Percentiles rank a stretch among this genome's conserved stretches.
Conservation (phyloP, 352 stramenopile species). For the Globisporangium viniferum region DNA sequence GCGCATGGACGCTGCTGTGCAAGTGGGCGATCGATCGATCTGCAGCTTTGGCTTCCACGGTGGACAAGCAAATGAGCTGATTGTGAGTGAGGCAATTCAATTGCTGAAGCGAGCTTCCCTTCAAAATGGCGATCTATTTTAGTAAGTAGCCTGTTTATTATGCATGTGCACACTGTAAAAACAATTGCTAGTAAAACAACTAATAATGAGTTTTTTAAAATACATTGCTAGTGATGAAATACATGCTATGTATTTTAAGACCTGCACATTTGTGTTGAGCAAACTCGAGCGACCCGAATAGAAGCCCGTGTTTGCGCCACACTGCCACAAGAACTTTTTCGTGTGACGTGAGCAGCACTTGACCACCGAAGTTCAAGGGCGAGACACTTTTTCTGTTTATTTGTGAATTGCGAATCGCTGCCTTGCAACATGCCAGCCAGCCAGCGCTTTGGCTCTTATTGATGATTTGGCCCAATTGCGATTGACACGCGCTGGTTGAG, state of each 20-base stretch:
- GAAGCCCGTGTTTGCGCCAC: slow-evolving; percentile 9
- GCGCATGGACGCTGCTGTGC: slow-evolving; percentile 5
- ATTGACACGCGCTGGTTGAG: neutral
- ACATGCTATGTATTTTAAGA: neutral
- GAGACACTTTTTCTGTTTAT: neutral
- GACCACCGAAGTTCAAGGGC: slow-evolving; percentile 3
- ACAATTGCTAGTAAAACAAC: neutral
- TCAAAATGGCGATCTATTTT: slow-evolving; percentile 7
- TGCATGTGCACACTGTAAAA: neutral
- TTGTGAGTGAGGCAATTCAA: neutral
- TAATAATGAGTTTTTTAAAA: neutral
- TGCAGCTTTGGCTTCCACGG: neutral
- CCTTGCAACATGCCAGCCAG: neutral
- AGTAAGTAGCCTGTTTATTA: neutral
- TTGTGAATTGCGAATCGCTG: neutral
- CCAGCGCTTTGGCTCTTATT: neutral
- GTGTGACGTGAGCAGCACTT: slow-evolving; percentile 1
- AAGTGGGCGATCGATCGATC: neutral
- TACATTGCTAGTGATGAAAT: neutral
- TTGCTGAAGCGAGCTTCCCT: slow-evolving; percentile 5
- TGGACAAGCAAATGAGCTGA: neutral
- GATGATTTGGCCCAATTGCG: neutral
- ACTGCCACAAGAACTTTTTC: slow-evolving; percentile 7
- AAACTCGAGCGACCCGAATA: neutral
- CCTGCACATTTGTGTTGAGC: neutral